Percentiles rank a stretch among this genome's conserved stretches.
Conservation (phyloP, 2,329 filamentous ascomycete genomes). For the Diplodia corticola region DNA sequence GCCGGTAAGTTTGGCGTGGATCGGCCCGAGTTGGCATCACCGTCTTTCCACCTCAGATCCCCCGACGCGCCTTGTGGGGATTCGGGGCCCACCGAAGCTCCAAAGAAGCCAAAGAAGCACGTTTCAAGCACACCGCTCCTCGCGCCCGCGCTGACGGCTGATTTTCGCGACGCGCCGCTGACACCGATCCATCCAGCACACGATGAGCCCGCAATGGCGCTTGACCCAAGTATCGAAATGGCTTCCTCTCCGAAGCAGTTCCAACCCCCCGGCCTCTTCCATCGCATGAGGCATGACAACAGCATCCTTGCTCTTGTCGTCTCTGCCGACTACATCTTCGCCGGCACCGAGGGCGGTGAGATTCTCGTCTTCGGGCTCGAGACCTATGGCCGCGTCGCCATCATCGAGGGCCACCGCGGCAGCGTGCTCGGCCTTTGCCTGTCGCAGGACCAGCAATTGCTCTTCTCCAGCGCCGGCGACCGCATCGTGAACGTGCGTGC, state of each 20-base stretch:
- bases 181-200: slow-evolving; percentile 22
- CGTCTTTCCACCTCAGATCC: slow-evolving; percentile 20
- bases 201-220: slow-evolving; percentile 28
- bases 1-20: background rate
- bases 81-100: slow-evolving; percentile 5
- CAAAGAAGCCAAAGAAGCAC: slow-evolving; percentile 9
- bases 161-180: slow-evolving; percentile 11
- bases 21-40: slow-evolving; percentile 20
- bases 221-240: slow-evolving; percentile 26
- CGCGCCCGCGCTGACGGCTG: background rate
- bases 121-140: slow-evolving; percentile 16
- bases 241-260: slow-evolving; percentile 8
- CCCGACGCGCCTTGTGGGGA: slow-evolving; percentile 19
- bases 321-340: slow-evolving; percentile 79
- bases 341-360: slow-evolving; percentile 89
- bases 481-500: slow-evolving; percentile 76
- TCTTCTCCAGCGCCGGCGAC: slow-evolving; percentile 93
- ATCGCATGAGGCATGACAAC: slow-evolving; percentile 73
- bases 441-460: slow-evolving; percentile 69
- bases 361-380: slow-evolving; percentile 87
- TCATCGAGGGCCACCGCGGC: slow-evolving; percentile 85
- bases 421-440: slow-evolving; percentile 85
- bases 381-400: slow-evolving; percentile 77
- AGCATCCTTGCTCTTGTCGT: slow-evolving; percentile 82
- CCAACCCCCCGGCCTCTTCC: slow-evolving; percentile 62